Evolutionary conservation across 106 monocot species (phyloP), one percentile per base, ranked within the genome.

Genomic region (Allium cepa): DNA sequence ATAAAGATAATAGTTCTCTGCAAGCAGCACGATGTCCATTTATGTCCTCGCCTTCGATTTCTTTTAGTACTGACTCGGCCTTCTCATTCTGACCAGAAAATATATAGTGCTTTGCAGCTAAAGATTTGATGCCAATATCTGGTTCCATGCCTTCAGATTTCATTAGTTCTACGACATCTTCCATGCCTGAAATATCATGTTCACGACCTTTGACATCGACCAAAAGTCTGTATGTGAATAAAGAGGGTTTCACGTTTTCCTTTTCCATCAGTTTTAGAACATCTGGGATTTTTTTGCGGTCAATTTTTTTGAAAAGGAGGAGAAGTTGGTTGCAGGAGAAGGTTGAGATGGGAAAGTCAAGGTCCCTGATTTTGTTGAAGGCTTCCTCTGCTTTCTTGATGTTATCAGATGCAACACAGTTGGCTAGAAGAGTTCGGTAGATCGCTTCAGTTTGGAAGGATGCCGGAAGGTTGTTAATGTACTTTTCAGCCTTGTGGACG

Each of bases 261-360:
- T 85, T 88, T 66, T 95, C 91, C 94, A 95, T 95, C 85, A 88
- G 68, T 56, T 81, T 51, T 11, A 95, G 71, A 9, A 91, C 85
- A 82, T 91, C 91, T 55, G 79, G 71, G 18, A 95, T 83, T 67
- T 91, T 95, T 72, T 88, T 91, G 49, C 69, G 70, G 68, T 95
- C 83, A 8, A 73, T 15, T 75, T 75, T 88, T 70, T 91, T 95
- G 67, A 90, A 95, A 46, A 95, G 85, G 56, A 95, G 65, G 45
- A 95, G 59, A 18, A 95, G 83, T 59, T 95, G 94, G 61, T 95
- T 88, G 79, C 87, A 91, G n/a, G 81, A 46, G 59, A 91, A 95
- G 13, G 73, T 55, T n/a, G 81, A 77, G 4, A 85, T 16, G n/a
- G 87, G 79, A 4, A 88, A 76, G 15, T 77, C 81, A 67, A 88